Base-by-base conservation (phyloP, 148 eudicot species). In the Euryodendron excelsum region DNA sequence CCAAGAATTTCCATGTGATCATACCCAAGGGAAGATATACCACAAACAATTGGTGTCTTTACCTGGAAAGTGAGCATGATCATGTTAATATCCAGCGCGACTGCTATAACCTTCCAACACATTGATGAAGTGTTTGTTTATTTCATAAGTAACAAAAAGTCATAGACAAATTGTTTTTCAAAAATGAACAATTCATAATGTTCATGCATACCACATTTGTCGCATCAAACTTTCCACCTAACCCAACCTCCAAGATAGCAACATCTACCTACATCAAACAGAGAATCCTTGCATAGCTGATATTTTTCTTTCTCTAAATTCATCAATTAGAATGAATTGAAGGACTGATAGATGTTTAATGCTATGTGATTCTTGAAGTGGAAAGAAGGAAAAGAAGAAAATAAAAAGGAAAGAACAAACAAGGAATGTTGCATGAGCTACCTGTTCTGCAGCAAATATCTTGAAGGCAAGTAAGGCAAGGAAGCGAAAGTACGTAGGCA, bases 1-100 rank as follows among this genome's bases (percentile, higher is more conserved):
- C 99, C 99, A 80, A 96, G 95, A 75, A 96, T 96, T 89, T 96
- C 99, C 90, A 93, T 89, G 89, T 96, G 99, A 88, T 96, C 99
- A 84, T 87, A 96, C 79, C 99, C 99, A 36, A 96, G 95, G 62
- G 99, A 96, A 75, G 99, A 80, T 84, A 96, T 86, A 73, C 99
- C 99, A 81, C 99, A 96, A 55, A 96, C 99, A 69, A 91, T 80
- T 50, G 99, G 99, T 73, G 81, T 78, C 80, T 96, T 83, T 73
- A 96, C 98, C 99, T 96, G 92, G 82, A 83, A 81, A 53, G 73
- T 77, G 56, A 76, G 37, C 25, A 62, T 76, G 27, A 12, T 59
- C 59, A 76, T 39, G 33, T 80, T 50, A 72, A 36, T 55, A 52
- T 72, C 23, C 25, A 69, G 9, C 63, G 14, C 64, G 39, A 48